phyloP scores from a whole-genome alignment of 208 protist genomes.

The Trypanosoma grayi region DNA sequence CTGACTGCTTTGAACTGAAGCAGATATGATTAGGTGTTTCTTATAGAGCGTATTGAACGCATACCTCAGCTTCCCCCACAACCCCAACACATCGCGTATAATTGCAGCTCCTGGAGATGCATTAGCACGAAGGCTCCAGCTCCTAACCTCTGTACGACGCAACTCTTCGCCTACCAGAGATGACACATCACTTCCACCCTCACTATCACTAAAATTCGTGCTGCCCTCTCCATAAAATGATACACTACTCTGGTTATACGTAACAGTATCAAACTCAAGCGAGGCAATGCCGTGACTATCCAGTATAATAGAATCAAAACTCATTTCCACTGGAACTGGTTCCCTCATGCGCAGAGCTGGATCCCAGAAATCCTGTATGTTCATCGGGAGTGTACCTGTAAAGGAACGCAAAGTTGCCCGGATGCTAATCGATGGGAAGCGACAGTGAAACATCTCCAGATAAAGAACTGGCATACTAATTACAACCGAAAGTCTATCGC shows the following conservation, averaged over 20 bases:
- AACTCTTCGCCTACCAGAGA: not conserved
- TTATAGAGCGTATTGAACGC: conserved; percentile 20
- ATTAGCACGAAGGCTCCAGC: conserved; percentile 25
- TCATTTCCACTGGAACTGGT: not conserved
- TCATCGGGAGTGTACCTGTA: conserved; percentile 2
- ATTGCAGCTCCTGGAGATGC: not conserved
- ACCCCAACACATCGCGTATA: conserved; percentile 1
- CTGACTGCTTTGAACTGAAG: not conserved
- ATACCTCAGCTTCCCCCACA: not conserved
- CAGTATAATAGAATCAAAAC: conserved; percentile 3
- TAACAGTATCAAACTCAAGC: conserved; percentile 5
- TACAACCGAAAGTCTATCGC: not conserved
- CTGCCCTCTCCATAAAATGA: not conserved
- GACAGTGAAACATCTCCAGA: conserved; percentile 10
- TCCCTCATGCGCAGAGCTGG: not conserved
- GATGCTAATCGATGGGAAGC: conserved; percentile 1
- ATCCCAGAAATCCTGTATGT: conserved; percentile 20
- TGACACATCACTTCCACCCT: conserved; percentile 5
- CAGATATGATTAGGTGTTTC: conserved; percentile 23
- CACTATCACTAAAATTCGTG: conserved; percentile 10
- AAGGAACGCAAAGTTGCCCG: not conserved
- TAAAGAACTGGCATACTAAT: conserved; percentile 10
- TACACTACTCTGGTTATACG: not conserved
- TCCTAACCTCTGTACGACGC: conserved; percentile 5
- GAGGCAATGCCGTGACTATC: not conserved